Evolutionary conservation across 176 grass and related monocot species (phyloP).

Genomic region (Saccharum officinarum): DNA sequence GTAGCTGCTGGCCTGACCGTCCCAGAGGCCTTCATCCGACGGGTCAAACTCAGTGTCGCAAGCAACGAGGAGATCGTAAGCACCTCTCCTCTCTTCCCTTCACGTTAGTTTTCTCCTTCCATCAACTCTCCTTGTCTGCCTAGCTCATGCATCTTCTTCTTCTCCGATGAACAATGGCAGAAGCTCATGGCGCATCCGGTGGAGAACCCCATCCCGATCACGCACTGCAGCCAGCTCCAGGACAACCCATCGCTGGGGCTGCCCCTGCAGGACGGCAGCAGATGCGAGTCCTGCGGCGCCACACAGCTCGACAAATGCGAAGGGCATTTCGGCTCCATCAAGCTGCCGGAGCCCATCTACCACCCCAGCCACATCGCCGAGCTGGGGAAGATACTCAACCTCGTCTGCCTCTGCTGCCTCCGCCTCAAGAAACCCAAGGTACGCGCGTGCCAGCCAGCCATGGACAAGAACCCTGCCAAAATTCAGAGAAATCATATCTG

Average conservation of each 20-base stretch:
- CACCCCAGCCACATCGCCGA: constrained; percentile 28
- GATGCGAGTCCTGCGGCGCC: constrained; percentile 31
- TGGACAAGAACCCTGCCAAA: background rate
- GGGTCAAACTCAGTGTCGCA: constrained; percentile 6
- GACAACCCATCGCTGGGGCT: constrained; percentile 27
- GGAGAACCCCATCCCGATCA: constrained; percentile 7
- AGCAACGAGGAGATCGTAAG: constrained; percentile 32
- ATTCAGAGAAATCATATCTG: background rate
- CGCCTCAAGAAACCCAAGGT: constrained; percentile 40
- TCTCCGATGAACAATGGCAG: background rate
- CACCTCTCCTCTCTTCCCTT: background rate
- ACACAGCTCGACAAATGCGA: background rate
- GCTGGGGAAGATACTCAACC: constrained; percentile 38
- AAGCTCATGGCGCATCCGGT: constrained; percentile 21
- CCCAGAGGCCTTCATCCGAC: constrained; percentile 2
- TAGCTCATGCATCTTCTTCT: background rate
- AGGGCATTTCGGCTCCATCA: constrained; percentile 44
- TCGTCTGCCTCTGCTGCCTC: constrained; percentile 40
- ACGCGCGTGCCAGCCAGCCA: background rate
- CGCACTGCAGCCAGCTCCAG: constrained; percentile 22
- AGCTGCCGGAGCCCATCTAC: constrained; percentile 33
- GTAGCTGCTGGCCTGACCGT: background rate
- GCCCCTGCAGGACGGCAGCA: constrained; percentile 25
- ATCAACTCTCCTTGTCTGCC: background rate
- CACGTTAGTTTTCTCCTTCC: background rate